phyloP scores from a whole-genome alignment of 2,329 filamentous ascomycete genomes.

The Dactylonectria macrodidyma region DNA sequence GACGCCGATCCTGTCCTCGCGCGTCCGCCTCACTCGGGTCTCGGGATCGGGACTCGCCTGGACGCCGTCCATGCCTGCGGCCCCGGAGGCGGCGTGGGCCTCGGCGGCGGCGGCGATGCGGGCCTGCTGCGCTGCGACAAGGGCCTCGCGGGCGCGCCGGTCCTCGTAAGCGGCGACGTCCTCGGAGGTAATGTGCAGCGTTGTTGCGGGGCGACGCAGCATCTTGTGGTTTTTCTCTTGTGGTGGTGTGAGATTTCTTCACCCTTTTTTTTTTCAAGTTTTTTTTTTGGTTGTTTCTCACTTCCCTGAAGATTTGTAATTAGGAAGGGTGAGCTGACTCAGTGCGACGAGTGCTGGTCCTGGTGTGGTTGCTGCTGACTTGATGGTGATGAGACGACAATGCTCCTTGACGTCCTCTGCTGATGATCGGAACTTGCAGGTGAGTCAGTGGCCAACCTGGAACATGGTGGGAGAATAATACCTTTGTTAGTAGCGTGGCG shows the following conservation, averaged over 20 bases:
- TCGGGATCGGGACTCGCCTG: constrained; percentile 47
- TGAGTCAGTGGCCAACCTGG: not conserved
- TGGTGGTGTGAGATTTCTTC: not conserved
- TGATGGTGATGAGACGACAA: not conserved
- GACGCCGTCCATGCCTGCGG: constrained; percentile 49
- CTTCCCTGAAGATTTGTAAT: not conserved
- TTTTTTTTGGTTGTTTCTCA: not conserved
- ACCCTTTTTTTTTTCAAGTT: not conserved
- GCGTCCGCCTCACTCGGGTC: constrained; percentile 46
- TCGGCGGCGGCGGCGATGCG: constrained; percentile 45
- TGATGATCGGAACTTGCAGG: not conserved
- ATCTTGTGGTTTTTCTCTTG: constrained; percentile 55
- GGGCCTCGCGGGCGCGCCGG: constrained; percentile 63
- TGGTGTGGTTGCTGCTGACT: not conserved
- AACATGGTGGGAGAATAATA: not conserved
- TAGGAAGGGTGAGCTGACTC: too few species aligned
- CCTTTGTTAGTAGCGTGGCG: not conserved
- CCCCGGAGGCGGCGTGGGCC: constrained; percentile 32
- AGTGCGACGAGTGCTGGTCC: not conserved
- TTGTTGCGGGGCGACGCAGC: constrained; percentile 78
- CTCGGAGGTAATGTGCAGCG: constrained; percentile 77
- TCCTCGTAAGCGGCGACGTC: constrained; percentile 81
- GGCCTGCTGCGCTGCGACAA: constrained; percentile 52
- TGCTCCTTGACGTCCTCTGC: not conserved
- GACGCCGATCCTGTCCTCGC: constrained; percentile 59